Conservation (phyloP, 2,329 filamentous ascomycete genomes). For the Apiospora kogelbergensis region DNA sequence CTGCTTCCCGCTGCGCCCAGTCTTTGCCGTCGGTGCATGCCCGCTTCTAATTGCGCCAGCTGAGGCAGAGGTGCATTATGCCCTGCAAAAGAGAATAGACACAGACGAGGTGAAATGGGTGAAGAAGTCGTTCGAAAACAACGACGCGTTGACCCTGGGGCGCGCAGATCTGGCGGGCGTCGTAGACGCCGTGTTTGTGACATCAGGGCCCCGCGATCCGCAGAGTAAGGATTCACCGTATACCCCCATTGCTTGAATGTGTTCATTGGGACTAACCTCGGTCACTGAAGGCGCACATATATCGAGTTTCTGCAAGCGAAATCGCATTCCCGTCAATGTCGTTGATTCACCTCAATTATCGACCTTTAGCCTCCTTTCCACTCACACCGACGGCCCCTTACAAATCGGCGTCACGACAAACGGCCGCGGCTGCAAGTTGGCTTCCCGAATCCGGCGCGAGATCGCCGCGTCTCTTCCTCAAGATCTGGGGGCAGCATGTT, state of each 20-base stretch:
- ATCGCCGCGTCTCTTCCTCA: conserved; percentile 77
- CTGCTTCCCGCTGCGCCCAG: conserved; percentile 78
- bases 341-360: conserved; percentile 84
- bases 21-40: conserved; percentile 79
- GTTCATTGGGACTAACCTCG: background rate
- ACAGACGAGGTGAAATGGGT: conserved; percentile 66
- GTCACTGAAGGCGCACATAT: conserved; percentile 58
- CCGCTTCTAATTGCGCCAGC: conserved; percentile 77
- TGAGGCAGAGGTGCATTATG: conserved; percentile 57
- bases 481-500: conserved; percentile 74
- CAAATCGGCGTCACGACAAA: conserved; percentile 97
- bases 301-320: conserved; percentile 70
- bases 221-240: conserved; percentile 30
- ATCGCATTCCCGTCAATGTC: conserved; percentile 91
- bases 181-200: conserved; percentile 93
- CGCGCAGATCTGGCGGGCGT: conserved; percentile 73
- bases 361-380: conserved; percentile 86
- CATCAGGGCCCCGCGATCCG: conserved; percentile 50
- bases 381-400: conserved; percentile 84
- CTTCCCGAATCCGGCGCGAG: conserved; percentile 84
- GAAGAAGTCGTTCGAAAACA: conserved; percentile 64
- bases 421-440: conserved; percentile 89
- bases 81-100: conserved; percentile 63
- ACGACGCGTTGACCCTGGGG: conserved; percentile 74
- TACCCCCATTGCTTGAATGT: background rate